These are phyloP conservation scores for Syncephalastrum sp. DNA, from an alignment of 371 early-diverging fungal species.

Conservation along the genomic window DNA sequence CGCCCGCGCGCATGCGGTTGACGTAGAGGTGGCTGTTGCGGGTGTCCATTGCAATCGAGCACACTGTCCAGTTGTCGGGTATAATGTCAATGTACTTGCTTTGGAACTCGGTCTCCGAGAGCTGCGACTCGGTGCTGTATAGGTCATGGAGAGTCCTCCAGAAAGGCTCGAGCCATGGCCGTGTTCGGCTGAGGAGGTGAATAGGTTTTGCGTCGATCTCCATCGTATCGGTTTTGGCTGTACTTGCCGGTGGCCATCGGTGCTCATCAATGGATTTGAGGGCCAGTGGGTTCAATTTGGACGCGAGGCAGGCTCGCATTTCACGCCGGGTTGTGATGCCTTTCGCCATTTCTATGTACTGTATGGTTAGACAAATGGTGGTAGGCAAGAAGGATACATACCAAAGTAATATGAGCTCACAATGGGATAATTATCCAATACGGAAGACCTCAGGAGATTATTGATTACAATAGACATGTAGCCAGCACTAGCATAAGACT, in stretches of 20 bases:
- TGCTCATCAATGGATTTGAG: constrained; percentile 5
- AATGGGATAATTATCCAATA: constrained; percentile 18
- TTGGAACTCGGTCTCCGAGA: constrained; percentile 42
- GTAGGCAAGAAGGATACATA: constrained; percentile 2
- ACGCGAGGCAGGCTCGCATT: constrained; percentile 44
- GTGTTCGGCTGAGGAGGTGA: not conserved
- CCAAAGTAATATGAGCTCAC: constrained; percentile 34
- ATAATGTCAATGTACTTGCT: constrained; percentile 52
- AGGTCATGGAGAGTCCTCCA: constrained; percentile 25
- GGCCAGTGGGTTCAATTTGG: constrained; percentile 25
- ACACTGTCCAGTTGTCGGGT: constrained; percentile 68
- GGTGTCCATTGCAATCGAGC: constrained; percentile 72
- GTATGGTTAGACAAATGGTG: not conserved
- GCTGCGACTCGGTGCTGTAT: constrained; percentile 37
- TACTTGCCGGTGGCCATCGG: constrained; percentile 29
- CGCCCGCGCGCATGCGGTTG: constrained; percentile 51
- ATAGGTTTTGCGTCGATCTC: constrained; percentile 4
- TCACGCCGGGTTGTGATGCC: constrained; percentile 52
- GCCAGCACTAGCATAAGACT: constrained; percentile 18
- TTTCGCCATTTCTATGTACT: constrained; percentile 43
- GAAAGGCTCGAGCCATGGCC: constrained; percentile 28
- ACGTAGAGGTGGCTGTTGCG: constrained; percentile 64
- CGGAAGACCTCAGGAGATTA: not conserved
- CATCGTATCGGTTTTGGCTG: constrained; percentile 4
- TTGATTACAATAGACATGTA: constrained; percentile 25